Evolutionary conservation across 768 basidiomycete species (phyloP).

Genomic region (Boletus tomentosulus): DNA sequence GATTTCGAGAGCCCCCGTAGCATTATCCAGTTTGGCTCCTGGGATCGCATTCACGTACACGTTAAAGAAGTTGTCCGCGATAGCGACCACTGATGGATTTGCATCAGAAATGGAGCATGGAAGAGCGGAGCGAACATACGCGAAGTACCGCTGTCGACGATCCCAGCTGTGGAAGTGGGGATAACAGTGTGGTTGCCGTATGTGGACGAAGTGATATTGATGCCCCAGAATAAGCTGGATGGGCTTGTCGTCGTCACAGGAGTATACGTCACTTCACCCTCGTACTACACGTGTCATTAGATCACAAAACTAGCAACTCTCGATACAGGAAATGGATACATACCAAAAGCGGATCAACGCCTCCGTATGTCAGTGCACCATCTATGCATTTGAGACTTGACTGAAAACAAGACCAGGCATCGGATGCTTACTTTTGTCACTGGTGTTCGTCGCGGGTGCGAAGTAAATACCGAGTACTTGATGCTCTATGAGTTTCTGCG

Average conservation of each 20-base stretch:
- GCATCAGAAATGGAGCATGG: background rate
- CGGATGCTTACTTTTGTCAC: slow-evolving; percentile 9
- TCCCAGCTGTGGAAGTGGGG: slow-evolving; percentile 16
- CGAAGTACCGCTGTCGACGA: slow-evolving; percentile 26
- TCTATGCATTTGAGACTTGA: slow-evolving; percentile 1
- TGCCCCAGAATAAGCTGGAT: slow-evolving; percentile 20
- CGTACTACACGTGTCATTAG: slow-evolving; percentile 4
- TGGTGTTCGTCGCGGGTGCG: slow-evolving; percentile 12
- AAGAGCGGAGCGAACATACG: slow-evolving; percentile 8
- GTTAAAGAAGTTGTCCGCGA: slow-evolving; percentile 12
- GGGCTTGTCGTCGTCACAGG: slow-evolving; percentile 21
- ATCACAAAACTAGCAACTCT: background rate
- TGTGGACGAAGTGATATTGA: slow-evolving; percentile 13
- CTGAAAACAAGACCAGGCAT: background rate
- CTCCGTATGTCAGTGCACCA: slow-evolving; percentile 19
- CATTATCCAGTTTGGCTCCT: slow-evolving; percentile 2
- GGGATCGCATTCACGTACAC: slow-evolving; percentile 13
- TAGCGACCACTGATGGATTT: slow-evolving; percentile 8
- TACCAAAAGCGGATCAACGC: slow-evolving; percentile 10
- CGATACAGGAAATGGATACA: background rate
- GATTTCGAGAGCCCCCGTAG: slow-evolving; percentile 11
- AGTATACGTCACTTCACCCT: slow-evolving; percentile 18
- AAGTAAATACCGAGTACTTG: slow-evolving; percentile 18
- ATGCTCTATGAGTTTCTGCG: slow-evolving; percentile 12
- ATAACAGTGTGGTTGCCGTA: slow-evolving; percentile 11